Base-by-base conservation (phyloP, 106 monocot species). In the Acorus calamus region DNA sequence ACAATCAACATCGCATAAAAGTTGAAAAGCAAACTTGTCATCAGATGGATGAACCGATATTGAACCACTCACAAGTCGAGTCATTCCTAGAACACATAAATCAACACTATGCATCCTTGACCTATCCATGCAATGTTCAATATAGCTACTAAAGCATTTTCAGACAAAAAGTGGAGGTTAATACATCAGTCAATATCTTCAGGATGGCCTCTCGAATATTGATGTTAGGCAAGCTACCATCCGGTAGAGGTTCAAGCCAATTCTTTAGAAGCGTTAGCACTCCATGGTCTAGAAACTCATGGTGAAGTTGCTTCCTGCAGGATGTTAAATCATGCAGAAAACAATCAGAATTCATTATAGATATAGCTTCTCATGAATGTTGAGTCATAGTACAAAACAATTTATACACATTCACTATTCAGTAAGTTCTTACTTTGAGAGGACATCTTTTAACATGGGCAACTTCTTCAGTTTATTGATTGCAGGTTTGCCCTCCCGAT, bases 231-330 rank as follows among this genome's bases (percentile, higher is more conserved):
- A 92, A 75, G 56, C 98, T 98, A 66, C 98, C 98, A 85, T 98
- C 98, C 49, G 98, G 98, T 13, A 98, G 70, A 5, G 98, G 98
- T 69, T 98, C 98, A 48, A 98, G 98, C 98, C 98, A 98, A 63
- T 83, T 92, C 64, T 83, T 92, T 50, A 98, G 59, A n/a, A 92
- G 72, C 11, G 92, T 86, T 59, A 98, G 64, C 11, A 92, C 88
- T 68, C 98, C 98, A 83, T 88, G 98, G 78, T 98, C 98, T 74
- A 98, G 74, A 69, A 98, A 98, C 66, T 88, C 92, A 57, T 81
- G 87, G 55, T 98, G 91, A 60, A 92, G 79, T 11, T 81, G 78
- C 73, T 88, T 98, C 81, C 98, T 98, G 83, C 58, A 71, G 46
- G 14, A 41, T 42, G 10, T 43, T 6, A 62, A 52, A 44, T 42